Evolutionary conservation across 2,329 filamentous ascomycete genomes (phyloP), one percentile per base, ranked within the genome.

Genomic region (Aspergillus puulaauensis): DNA sequence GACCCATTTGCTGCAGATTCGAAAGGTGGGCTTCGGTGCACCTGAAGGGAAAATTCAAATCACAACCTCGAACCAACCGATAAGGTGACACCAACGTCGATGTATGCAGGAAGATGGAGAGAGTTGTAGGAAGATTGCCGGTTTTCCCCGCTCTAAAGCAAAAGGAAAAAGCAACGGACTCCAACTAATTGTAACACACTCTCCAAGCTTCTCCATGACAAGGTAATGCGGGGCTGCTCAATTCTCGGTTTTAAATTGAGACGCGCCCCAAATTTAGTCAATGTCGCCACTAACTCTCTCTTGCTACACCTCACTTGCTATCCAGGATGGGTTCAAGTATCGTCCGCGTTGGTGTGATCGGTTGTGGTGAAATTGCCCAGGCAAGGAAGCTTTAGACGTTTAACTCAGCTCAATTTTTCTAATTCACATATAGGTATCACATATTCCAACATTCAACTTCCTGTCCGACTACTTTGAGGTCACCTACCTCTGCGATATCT

Each of bases 401-500:
- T 12, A 27, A 21, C 15, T 4, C n/a, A 12, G 14, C n/a, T 35
- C 6, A 17, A 9, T 14, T 14, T 37, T 24, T 44, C 17, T 49
- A 15, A 37, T 21, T 21, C 11, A 49, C 21, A 9, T n/a, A 37
- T 11, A 49, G 46, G 46, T 49, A 15, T 73, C 77, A 9, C 82
- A 84, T 60, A 76, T 84, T 7, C 81, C 80, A 1, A 78, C 71
- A 1, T 58, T 83, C 7, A 72, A 70, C 46, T 72, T 75, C 24
- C 69, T 85, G 5, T 73, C 73, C 12, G 64, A 79, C 46, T 68
- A 73, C 27, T 85, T 76, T 68, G 69, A 66, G 2, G 76, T 77
- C 15, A 81, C 77, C 0, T 79, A 78, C 58, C 71, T 85, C 15
- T 84, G 81, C 66, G 83, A 84, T 59, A 71, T 82, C 11, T 84